phyloP scores from a whole-genome alignment of 306 rosid genomes.

The Corylus americana region DNA sequence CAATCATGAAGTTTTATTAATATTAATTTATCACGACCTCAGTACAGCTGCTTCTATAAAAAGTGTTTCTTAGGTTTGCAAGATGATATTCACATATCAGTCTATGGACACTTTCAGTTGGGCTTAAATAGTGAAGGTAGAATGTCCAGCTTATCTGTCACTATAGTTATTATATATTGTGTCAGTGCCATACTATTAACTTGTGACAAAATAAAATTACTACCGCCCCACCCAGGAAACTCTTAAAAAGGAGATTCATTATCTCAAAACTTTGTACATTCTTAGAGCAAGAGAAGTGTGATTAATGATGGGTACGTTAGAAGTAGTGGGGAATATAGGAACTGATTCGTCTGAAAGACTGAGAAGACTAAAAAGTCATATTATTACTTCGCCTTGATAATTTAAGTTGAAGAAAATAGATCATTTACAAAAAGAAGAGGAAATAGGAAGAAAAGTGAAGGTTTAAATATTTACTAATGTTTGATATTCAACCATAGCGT shows the following conservation, averaged over 20 bases:
- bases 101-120: background rate
- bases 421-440: background rate
- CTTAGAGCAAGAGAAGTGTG: conserved; percentile 20
- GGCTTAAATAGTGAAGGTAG: background rate
- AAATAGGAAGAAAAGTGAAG: background rate
- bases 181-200: background rate
- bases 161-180: background rate
- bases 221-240: conserved; percentile 11
- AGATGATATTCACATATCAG: conserved; percentile 4
- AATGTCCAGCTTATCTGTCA: background rate
- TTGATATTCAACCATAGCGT: background rate
- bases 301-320: conserved; percentile 5
- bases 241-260: conserved; percentile 15
- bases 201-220: background rate
- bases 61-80: conserved; percentile 12
- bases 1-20: conserved; percentile 16
- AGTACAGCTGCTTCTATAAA: conserved; percentile 4
- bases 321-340: conserved; percentile 10
- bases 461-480: background rate
- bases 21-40: conserved; percentile 20
- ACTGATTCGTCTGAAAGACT: conserved; percentile 25
- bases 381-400: background rate
- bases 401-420: background rate
- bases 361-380: background rate
- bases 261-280: conserved; percentile 12